Evolutionary conservation across 2,329 filamentous ascomycete genomes (phyloP), one percentile per base, ranked within the genome.

Genomic region (Colletotrichum camelliae): DNA sequence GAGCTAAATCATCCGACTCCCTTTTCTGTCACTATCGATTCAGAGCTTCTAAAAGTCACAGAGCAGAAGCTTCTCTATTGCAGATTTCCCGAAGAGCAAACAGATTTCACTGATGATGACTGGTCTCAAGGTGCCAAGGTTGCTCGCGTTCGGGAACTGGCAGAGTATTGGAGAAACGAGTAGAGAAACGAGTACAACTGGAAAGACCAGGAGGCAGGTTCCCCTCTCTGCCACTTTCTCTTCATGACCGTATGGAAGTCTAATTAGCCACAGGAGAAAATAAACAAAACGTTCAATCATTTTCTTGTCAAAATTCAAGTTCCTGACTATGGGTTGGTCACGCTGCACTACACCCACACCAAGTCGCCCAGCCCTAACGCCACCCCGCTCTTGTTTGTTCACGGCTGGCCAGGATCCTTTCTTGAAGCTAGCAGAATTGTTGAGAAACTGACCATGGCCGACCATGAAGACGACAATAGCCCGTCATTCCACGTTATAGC

Each of bases 401-500:
- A 88, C 77, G 86, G 86, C 58, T 87, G 86, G 86, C 86, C 86
- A 2, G 85, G 85, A 0, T 84, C 81, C 6, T 86, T 87, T 64
- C 75, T 86, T 7, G 86, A 88, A 78, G 80, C 84, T 7, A 75
- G 78, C 16, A 80, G 80, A 29, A 80, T 88, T 33, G 79, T 87
- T 48, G 27, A 43, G 2, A 12, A 29, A 5, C 79, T 82, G 9
- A 77, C 77, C 3, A 79, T 87, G 18, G 80, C 81, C 4, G 77
- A 79, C 7, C 83, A 83, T 0, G 29, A 78, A 1, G 73, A 80
- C 13, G 72, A 79, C 7, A 69, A 71, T 3, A 48, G 76, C 12
- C 85, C 84, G 21, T 83, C 87, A 5, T 89, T 88, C 79, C 86
- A 89, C 77, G 82, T 89, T 39, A 84, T 90, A 4, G 86, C 85